Percentiles rank a stretch among this genome's conserved stretches.
phyloP scores from a whole-genome alignment of 352 stramenopile species.

The Blastocystis hominis region DNA sequence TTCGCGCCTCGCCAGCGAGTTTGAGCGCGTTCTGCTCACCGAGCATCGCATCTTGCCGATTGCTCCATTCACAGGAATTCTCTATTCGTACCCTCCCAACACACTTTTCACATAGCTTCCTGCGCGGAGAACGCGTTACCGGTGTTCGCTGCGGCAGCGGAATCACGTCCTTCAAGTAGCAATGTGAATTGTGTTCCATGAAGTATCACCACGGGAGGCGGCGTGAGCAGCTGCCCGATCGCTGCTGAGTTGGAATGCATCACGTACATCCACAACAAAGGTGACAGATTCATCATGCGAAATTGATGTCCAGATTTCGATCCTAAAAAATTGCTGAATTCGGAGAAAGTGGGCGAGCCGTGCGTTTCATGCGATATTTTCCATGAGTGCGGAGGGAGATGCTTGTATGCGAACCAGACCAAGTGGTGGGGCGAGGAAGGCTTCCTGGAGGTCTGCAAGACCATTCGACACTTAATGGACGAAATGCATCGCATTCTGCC shows the following conservation, averaged over 20 bases:
- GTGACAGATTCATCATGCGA: background rate
- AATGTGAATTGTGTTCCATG: background rate
- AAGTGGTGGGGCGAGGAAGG: constrained; percentile 65
- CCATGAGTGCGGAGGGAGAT: constrained; percentile 62
- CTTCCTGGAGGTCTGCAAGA: constrained; percentile 62
- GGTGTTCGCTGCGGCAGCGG: constrained; percentile 62
- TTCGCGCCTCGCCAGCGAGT: constrained; percentile 61
- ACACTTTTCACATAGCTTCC: background rate
- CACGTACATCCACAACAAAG: constrained; percentile 60
- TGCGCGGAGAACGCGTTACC: constrained; percentile 60
- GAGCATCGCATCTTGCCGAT: constrained; percentile 62
- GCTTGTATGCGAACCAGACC: constrained; percentile 64
- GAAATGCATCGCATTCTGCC: constrained; percentile 61
- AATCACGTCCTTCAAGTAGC: constrained; percentile 62
- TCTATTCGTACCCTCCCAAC: constrained; percentile 25
- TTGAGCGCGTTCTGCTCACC: constrained; percentile 59
- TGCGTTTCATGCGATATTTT: constrained; percentile 63
- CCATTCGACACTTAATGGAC: constrained; percentile 63
- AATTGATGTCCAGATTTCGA: constrained; percentile 58
- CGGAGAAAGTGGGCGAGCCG: constrained; percentile 59
- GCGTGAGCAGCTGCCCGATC: constrained; percentile 62
- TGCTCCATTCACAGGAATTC: constrained; percentile 61
- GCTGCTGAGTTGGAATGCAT: constrained; percentile 61
- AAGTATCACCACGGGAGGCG: constrained; percentile 61
- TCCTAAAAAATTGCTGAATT: constrained; percentile 61